Base-by-base conservation (phyloP, 768 basidiomycete species). In the Psilocybe cubensis region DNA sequence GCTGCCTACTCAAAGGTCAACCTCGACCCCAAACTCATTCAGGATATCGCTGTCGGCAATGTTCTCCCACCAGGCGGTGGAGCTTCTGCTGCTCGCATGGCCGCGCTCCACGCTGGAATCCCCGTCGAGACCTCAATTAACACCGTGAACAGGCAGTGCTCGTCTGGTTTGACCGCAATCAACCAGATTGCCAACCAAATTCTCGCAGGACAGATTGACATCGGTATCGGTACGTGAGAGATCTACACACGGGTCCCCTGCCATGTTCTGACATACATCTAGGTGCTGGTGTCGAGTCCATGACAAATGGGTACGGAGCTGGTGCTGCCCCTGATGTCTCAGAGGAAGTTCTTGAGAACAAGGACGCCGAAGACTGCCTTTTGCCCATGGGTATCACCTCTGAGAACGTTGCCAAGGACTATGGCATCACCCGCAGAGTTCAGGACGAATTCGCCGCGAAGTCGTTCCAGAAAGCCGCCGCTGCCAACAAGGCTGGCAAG, bases 341-440 rank as follows among this genome's bases (percentile, higher is more conserved):
- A 2, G 85, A 90, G 21, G 79, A 81, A 45, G 78, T 95, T 44
- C 79, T 91, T 58, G 64, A 78, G 29, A 85, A 81, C 72, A 75
- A 84, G 63, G 87, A 90, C 62, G 84, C 93, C 2, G 83, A 83
- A 56, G 93, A 95, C 75, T 94, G 92, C 68, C 79, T 90, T 24
- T 77, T 92, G 56, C 92, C 92, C 42, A 94, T 94, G 92, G 95
- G 94, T 31, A 87, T 95, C 76, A 95, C 95, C 18, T 93, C 91
- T n/a, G 94, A 96, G 77, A 94, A 94, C 70, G 92, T 95, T 62
- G 92, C 94, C 11, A 70, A 79, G 47, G 86, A 93, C 54, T 96
- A 82, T 72, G 76, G 78, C 57, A 84, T 96, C 69, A 77, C 88
- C 25, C 89, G 95, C 52, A 77, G 79, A 46, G 74, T 71, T n/a